Evolutionary conservation across 305 asterid species (phyloP), one percentile per base, ranked within the genome.

Genomic region (Fraxinus sp.): DNA sequence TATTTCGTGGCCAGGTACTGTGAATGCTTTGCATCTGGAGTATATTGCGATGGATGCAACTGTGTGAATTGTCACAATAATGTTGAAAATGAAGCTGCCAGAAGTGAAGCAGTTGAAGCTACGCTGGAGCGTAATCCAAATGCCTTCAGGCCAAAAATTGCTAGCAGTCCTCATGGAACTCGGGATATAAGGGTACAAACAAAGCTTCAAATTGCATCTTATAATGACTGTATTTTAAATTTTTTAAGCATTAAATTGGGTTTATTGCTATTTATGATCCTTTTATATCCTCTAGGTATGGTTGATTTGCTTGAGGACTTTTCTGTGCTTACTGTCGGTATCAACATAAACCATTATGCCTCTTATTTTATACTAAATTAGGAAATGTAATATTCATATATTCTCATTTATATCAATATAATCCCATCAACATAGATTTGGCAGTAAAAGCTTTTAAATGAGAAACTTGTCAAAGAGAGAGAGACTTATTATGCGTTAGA

Each of bases 121-220:
- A 95, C 97, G 16, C 87, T 95, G 85, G 98, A 93, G 86, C 97
- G 99, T 83, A 95, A 95, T 88, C 98, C 99, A 74, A 89, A 91
- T 90, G 99, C 99, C 80, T 95, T 95, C 87, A 90, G 99, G 89
- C 99, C 98, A 80, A 95, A 95, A 92, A 93, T 95, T 85, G 98
- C 95, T 66, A 92, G 89, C 90, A 95, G 98, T 87, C 98, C 98
- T 41, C 97, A 92, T 81, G 98, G 97, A 86, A 85, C 88, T 87
- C 95, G 92, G 80, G 98, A 91, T 83, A 92, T 36, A 68, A 89
- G 89, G 97, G 99, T 95, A 91, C 79, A 81, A 30, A 57, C 76
- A 39, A 26, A 86, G 37, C 86, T 90, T 83, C 79, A 66, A 37
- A 73, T 68, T 55, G 80, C 62, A 79, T 80, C 57, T 71, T 46